phyloP scores from a whole-genome alignment of 1,284 basidiomycete genomes.

The Apiotrichum porosum region DNA sequence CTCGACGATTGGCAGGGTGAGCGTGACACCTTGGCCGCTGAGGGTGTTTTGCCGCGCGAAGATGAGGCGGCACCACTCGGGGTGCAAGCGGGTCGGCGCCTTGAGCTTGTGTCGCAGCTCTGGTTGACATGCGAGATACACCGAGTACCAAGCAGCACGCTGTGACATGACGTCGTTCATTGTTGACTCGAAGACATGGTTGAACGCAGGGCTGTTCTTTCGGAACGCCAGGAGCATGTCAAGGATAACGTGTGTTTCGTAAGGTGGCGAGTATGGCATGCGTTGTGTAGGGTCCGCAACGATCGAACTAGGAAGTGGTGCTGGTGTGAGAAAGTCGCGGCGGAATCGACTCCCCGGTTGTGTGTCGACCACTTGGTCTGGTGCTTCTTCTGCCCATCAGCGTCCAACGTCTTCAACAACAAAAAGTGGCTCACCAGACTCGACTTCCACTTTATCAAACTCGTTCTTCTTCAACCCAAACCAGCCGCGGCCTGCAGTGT shows the following conservation, averaged over 20 bases:
- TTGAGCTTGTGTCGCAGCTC: slow-evolving; percentile 1
- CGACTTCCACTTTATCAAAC: no score
- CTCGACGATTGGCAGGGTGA: neutral
- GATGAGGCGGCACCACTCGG: slow-evolving; percentile 14
- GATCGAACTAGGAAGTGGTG: neutral
- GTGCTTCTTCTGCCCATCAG: no score
- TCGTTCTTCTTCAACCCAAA: no score
- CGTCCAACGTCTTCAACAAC: no score
- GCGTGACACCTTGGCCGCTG: neutral
- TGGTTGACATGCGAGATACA: slow-evolving; percentile 5
- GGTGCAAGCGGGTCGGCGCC: slow-evolving; percentile 2
- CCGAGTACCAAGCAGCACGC: slow-evolving; percentile 6
- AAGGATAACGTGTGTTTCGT: neutral
- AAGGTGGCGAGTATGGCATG: neutral
- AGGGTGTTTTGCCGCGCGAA: neutral
- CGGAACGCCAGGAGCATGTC: slow-evolving; percentile 3
- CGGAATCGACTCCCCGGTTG: neutral
- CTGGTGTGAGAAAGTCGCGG: slow-evolving; percentile 4
- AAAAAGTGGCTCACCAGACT: no score
- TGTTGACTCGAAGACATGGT: slow-evolving; percentile 6
- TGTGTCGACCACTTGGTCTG: no score
- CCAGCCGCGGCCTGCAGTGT: no score
- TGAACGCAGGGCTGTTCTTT: neutral
- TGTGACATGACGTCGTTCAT: slow-evolving; percentile 1
- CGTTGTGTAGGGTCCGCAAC: neutral